phyloP scores from a whole-genome alignment of 192 early-diverging fungal species.

The Coemansia sp. region DNA sequence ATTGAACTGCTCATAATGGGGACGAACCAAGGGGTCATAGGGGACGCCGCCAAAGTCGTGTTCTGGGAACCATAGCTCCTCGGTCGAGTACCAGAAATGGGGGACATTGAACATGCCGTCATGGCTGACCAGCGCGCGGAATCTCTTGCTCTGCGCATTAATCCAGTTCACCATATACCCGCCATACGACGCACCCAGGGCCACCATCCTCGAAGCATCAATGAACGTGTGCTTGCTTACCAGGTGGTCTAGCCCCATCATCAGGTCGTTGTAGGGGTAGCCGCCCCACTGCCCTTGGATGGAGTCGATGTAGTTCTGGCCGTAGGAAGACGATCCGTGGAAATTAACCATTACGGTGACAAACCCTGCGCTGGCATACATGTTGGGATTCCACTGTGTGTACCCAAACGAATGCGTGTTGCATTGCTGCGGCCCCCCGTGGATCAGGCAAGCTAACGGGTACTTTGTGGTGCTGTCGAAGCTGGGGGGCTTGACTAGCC shows the following conservation, averaged over 20 bases:
- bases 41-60: constrained; percentile 73
- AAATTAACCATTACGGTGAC: constrained; percentile 70
- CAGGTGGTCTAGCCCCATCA: constrained; percentile 65
- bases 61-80: constrained; percentile 79
- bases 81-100: constrained; percentile 61
- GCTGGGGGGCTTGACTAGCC: constrained; percentile 61
- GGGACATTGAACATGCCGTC: constrained; percentile 70
- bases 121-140: constrained; percentile 67
- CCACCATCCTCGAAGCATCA: constrained; percentile 58
- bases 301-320: constrained; percentile 71
- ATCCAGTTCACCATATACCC: constrained; percentile 86
- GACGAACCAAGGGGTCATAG: constrained; percentile 49
- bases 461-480: constrained; percentile 61
- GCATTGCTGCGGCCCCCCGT: constrained; percentile 78
- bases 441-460: constrained; percentile 75
- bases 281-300: constrained; percentile 75
- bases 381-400: constrained; percentile 70
- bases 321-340: constrained; percentile 78
- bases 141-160: constrained; percentile 69
- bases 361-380: constrained; percentile 73
- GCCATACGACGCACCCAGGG: constrained; percentile 75
- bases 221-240: constrained; percentile 56
- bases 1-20: constrained; percentile 62
- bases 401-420: constrained; percentile 60
- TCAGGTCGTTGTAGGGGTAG: constrained; percentile 71